Evolutionary conservation across 75 land plant species (phyloP).

Genomic region (Picea sitchensis): DNA sequence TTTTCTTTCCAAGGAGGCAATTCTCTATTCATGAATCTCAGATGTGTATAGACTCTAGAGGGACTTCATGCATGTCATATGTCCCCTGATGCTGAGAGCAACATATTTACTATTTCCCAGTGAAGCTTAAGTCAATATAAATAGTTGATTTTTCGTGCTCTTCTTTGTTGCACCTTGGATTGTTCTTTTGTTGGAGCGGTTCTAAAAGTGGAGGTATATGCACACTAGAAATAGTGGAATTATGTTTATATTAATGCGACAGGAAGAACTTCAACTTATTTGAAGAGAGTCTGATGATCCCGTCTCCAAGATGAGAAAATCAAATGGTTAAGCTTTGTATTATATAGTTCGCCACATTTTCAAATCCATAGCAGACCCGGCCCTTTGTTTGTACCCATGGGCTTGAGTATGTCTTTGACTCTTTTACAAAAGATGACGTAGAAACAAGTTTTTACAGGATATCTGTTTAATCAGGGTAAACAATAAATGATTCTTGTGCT

Average conservation of each 20-base stretch:
- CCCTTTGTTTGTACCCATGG: too few species aligned
- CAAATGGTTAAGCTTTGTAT: neutral
- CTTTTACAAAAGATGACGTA: too few species aligned
- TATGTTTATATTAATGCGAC: too few species aligned
- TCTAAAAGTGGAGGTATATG: neutral
- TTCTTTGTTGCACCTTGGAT: neutral
- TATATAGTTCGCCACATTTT: too few species aligned
- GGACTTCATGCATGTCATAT: neutral
- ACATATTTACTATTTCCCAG: slow-evolving; percentile 6
- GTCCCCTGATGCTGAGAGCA: slow-evolving; percentile 8
- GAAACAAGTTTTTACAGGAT: too few species aligned
- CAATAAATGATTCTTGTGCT: too few species aligned
- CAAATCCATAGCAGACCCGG: too few species aligned
- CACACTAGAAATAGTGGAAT: too few species aligned
- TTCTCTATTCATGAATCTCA: slow-evolving; percentile 8
- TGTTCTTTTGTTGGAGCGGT: neutral
- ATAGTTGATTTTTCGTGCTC: neutral
- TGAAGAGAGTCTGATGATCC: too few species aligned
- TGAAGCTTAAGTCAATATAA: slow-evolving; percentile 8
- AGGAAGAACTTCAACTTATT: too few species aligned
- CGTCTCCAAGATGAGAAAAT: neutral
- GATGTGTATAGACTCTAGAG: slow-evolving; percentile 3
- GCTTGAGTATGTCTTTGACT: too few species aligned
- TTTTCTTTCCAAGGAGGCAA: slow-evolving; percentile 8
- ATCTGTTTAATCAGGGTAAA: too few species aligned